These are phyloP conservation scores for Hygrophila difformis DNA, from an alignment of 257 asterid genomes.

Conservation along the genomic window DNA sequence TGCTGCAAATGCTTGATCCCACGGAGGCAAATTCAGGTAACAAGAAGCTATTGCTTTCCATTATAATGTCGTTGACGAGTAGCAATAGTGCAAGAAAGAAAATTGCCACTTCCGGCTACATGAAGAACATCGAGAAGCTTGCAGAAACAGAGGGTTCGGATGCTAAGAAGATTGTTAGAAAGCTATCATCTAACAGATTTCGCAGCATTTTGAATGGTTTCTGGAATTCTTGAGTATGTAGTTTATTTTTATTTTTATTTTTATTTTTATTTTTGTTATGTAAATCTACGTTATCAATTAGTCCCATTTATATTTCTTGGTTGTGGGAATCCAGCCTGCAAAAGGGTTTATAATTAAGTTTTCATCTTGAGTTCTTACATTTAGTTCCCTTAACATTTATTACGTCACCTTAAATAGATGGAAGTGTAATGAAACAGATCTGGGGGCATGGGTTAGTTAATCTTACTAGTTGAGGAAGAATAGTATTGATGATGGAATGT, in stretches of 20 bases:
- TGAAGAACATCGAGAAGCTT: slow-evolving; percentile 64
- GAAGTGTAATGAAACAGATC: slow-evolving; percentile 7
- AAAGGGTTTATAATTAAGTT: slow-evolving; percentile 19
- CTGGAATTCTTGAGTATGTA: slow-evolving; percentile 54
- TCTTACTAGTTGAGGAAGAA: neutral
- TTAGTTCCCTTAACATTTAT: too few species aligned
- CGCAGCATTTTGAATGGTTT: slow-evolving; percentile 47
- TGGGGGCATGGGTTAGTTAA: neutral
- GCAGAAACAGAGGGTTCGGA: slow-evolving; percentile 74
- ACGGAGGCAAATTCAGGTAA: slow-evolving; percentile 46
- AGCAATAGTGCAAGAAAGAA: slow-evolving; percentile 81
- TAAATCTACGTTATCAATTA: slow-evolving; percentile 22
- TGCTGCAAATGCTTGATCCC: slow-evolving; percentile 72
- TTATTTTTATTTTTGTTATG: slow-evolving; percentile 21
- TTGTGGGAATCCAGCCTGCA: too few species aligned
- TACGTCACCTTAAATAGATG: slow-evolving; percentile 4
- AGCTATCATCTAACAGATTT: slow-evolving; percentile 46
- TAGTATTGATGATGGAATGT: slow-evolving; percentile 7
- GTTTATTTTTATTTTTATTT: neutral
- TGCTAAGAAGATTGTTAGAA: slow-evolving; percentile 79
- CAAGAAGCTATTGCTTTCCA: slow-evolving; percentile 63
- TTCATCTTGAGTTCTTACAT: too few species aligned
- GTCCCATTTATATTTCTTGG: too few species aligned
- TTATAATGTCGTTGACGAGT: slow-evolving; percentile 54
- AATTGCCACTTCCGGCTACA: slow-evolving; percentile 59